These are phyloP conservation scores for Flammula alnicola DNA, from an alignment of 1,284 basidiomycete genomes.

Conservation along the genomic window DNA sequence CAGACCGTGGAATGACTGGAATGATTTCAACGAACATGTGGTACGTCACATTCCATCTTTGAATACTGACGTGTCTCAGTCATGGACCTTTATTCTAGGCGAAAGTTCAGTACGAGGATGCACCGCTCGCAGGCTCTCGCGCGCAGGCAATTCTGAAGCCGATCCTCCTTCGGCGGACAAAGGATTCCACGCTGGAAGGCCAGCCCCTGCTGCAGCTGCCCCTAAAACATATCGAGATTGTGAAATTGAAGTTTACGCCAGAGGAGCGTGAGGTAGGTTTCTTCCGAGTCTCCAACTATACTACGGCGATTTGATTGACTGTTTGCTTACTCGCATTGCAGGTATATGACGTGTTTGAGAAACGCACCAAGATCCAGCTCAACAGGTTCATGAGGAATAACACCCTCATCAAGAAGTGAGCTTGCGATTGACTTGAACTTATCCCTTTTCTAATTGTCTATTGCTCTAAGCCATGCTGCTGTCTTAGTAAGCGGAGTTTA, in stretches of 20 bases:
- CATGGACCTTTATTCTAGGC: slow-evolving; percentile 42
- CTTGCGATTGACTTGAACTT: slow-evolving; percentile 17
- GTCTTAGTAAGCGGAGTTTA: slow-evolving; percentile 43
- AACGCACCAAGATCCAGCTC: slow-evolving; percentile 53
- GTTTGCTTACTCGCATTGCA: no score
- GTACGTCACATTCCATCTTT: no score
- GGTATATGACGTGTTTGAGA: slow-evolving; percentile 67
- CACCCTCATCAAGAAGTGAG: slow-evolving; percentile 66
- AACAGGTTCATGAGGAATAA: slow-evolving; percentile 61
- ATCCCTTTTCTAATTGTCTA: slow-evolving; percentile 1
- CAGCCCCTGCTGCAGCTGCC: slow-evolving; percentile 64
- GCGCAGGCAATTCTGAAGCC: slow-evolving; percentile 67
- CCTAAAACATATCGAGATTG: slow-evolving; percentile 62
- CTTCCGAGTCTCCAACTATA: background rate
- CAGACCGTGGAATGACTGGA: slow-evolving; percentile 73
- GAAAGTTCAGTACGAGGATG: slow-evolving; percentile 55
- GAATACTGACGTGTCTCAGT: no score
- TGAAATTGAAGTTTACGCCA: slow-evolving; percentile 56
- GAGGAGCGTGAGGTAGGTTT: slow-evolving; percentile 66
- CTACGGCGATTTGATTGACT: background rate
- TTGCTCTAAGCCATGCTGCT: slow-evolving; percentile 46
- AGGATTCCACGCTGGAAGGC: slow-evolving; percentile 61
- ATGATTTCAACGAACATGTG: slow-evolving; percentile 58
- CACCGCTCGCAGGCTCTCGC: slow-evolving; percentile 46
- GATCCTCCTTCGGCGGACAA: slow-evolving; percentile 64